Percentiles rank a stretch among this genome's conserved stretches.
phyloP scores from a whole-genome alignment of 1,284 basidiomycete species.

The Thelephora terrestris region DNA sequence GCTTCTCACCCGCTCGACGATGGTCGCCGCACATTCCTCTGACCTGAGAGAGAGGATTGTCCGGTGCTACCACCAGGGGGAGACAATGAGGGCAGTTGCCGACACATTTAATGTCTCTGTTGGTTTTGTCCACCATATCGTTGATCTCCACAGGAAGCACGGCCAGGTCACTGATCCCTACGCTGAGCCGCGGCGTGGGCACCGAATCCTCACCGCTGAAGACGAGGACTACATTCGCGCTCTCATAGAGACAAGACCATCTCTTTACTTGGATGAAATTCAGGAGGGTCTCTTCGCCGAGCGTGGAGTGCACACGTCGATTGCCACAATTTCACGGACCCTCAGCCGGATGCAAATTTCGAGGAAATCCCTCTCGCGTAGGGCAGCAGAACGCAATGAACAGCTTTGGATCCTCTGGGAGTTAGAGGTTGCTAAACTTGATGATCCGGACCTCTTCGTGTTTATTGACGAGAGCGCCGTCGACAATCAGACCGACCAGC shows the following conservation, averaged over 20 bases:
- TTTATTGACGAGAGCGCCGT: constrained; percentile 5
- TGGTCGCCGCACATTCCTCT: no score
- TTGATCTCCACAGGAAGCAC: no score
- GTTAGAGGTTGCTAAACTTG: not conserved
- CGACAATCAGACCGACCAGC: constrained; percentile 2
- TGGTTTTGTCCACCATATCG: no score
- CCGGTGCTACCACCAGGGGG: no score
- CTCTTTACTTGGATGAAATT: constrained; percentile 5
- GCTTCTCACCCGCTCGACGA: no score
- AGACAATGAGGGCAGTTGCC: no score
- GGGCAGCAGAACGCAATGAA: constrained; percentile 6
- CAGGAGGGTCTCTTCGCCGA: not conserved
- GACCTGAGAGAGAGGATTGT: no score
- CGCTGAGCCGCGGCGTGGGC: no score
- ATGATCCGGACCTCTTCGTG: not conserved
- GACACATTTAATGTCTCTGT: no score
- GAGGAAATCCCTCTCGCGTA: constrained; percentile 2
- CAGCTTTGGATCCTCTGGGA: constrained; percentile 1
- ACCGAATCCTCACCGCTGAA: no score
- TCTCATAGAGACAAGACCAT: not conserved
- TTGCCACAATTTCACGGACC: constrained; percentile 3
- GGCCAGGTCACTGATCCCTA: no score
- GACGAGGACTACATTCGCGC: not conserved
- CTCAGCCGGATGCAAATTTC: not conserved
- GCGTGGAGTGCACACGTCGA: not conserved